Conservation (phyloP, 805 yeast genomes). For the Isabelozyma heimii region DNA sequence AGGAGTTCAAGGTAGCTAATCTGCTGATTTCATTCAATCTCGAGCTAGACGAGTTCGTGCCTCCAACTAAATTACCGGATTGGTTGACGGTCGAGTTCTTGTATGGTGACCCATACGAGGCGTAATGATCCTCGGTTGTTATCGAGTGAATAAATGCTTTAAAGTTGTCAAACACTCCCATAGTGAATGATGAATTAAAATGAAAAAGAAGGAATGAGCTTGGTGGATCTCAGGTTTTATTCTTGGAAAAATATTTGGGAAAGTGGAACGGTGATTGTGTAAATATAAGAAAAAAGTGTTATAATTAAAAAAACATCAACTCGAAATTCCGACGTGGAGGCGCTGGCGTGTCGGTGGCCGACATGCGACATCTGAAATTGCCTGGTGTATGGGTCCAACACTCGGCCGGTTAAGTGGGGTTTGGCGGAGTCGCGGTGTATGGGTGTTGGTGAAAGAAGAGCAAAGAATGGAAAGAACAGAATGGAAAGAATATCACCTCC, state of each 20-base stretch:
- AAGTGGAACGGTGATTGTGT: not conserved
- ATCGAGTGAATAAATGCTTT: constrained; percentile 46
- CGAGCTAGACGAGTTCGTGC: constrained; percentile 23
- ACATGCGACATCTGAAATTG: not conserved
- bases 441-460: not conserved
- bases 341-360: not conserved
- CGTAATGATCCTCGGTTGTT: constrained; percentile 60
- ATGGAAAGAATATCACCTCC: no score
- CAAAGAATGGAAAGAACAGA: no score
- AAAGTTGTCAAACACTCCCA: constrained; percentile 39
- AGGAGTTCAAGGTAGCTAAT: constrained; percentile 20
- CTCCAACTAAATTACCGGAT: constrained; percentile 9
- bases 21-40: constrained; percentile 35
- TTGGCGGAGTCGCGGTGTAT: not conserved
- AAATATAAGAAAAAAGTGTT: not conserved
- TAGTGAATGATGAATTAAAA: constrained; percentile 5
- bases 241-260: not conserved
- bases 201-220: not conserved
- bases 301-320: not conserved
- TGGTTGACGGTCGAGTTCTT: constrained; percentile 17
- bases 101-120: constrained; percentile 46
- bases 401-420: not conserved
- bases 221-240: not conserved
- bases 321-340: not conserved
- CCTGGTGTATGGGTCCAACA: no score